phyloP scores from a whole-genome alignment of 2,329 filamentous ascomycete species.

The Leptographium galeiforme region DNA sequence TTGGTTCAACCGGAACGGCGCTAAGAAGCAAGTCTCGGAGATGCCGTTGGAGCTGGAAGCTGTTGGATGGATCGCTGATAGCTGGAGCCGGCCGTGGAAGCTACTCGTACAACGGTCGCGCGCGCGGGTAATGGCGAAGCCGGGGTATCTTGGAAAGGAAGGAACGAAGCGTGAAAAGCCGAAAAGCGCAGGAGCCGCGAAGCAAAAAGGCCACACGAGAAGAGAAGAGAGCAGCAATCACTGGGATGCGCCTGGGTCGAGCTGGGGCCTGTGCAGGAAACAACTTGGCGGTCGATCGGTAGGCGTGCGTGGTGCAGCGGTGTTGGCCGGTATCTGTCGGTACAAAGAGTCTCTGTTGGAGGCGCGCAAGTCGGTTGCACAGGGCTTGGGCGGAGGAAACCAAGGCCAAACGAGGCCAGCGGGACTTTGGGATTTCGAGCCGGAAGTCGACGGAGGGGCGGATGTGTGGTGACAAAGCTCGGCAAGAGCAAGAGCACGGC shows the following conservation, averaged over 20 bases:
- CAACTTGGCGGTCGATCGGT: too few species aligned
- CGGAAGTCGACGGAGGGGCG: background rate
- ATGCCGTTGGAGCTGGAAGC: background rate
- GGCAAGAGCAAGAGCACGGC: background rate
- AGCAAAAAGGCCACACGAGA: background rate
- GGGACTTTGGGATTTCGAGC: background rate
- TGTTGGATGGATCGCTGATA: background rate
- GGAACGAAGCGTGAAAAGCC: background rate
- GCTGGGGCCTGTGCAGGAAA: background rate
- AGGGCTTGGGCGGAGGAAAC: background rate
- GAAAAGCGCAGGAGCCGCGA: background rate
- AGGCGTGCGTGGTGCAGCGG: too few species aligned
- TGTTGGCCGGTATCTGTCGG: too few species aligned
- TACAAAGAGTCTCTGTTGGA: too few species aligned
- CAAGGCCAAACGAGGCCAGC: background rate
- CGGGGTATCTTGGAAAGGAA: background rate
- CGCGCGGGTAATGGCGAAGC: background rate
- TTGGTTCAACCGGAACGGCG: background rate
- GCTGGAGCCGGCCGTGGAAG: background rate
- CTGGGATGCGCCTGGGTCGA: background rate
- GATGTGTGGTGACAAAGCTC: background rate
- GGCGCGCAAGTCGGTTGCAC: background rate
- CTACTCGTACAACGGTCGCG: too few species aligned
- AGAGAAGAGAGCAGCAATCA: background rate
- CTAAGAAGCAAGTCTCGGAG: constrained; percentile 3